A percentile compares a stretch with the other conserved stretches of the same genome.
These are phyloP conservation scores for Penicillium fimorum DNA, from an alignment of 495 filamentous ascomycete genomes.

Conservation along the genomic window DNA sequence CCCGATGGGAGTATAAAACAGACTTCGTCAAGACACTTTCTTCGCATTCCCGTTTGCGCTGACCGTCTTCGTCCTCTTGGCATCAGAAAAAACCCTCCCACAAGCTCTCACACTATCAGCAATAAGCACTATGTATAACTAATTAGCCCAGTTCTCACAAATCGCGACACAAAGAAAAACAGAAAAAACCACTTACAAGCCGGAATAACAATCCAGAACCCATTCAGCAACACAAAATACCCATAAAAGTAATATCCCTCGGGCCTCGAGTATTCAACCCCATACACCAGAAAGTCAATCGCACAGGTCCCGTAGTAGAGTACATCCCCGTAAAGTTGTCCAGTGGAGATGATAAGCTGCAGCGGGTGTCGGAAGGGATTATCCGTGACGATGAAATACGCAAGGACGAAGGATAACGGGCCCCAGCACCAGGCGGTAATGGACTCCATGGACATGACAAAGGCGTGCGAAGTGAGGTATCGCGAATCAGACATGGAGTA, in stretches of 20 bases:
- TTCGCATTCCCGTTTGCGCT: neutral
- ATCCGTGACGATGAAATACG: constrained; percentile 51
- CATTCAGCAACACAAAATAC: constrained; percentile 76
- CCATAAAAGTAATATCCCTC: constrained; percentile 75
- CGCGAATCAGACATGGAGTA: constrained; percentile 76
- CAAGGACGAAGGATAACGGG: constrained; percentile 65
- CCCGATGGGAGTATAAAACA: neutral
- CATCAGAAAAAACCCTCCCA: neutral
- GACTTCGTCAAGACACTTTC: neutral
- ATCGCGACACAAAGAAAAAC: neutral
- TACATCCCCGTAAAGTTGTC: constrained; percentile 77
- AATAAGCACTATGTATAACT: neutral
- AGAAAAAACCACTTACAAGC: constrained; percentile 32
- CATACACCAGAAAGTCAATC: constrained; percentile 54
- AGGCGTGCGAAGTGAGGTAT: constrained; percentile 67
- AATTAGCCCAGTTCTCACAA: neutral
- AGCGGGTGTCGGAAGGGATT: constrained; percentile 62
- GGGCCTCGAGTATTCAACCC: constrained; percentile 61
- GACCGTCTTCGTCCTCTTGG: neutral
- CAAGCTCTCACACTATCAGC: neutral
- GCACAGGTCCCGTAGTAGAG: constrained; percentile 77
- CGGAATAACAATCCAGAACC: constrained; percentile 74
- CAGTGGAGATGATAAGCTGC: constrained; percentile 65
- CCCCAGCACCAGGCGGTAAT: constrained; percentile 72
- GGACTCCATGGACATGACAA: constrained; percentile 74